A percentile compares a stretch with the other conserved stretches of the same genome.
These are phyloP conservation scores for Trichoderma sp. DNA, from an alignment of 2,329 filamentous ascomycete genomes.

Conservation along the genomic window DNA sequence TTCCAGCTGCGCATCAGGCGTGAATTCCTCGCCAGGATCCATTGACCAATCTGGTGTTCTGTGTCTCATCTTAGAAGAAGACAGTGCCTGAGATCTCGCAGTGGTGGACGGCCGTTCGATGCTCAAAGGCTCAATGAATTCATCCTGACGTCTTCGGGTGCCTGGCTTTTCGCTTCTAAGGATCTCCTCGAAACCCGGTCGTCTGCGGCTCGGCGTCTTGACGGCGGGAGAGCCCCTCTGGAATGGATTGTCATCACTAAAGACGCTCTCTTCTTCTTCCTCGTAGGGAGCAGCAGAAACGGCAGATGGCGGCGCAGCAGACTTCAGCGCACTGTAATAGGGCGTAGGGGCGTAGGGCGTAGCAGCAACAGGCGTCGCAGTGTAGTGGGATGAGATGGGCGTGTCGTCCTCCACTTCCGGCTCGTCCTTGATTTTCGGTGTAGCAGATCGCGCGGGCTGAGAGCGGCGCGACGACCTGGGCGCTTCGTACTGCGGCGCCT, in stretches of 20 bases:
- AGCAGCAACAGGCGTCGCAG: not conserved
- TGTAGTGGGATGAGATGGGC: constrained; percentile 11
- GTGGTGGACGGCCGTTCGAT: constrained; percentile 46
- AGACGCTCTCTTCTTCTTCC: constrained; percentile 63
- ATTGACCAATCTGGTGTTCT: constrained; percentile 47
- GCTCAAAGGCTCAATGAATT: constrained; percentile 33
- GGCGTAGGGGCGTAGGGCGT: constrained; percentile 1
- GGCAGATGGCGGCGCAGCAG: not conserved
- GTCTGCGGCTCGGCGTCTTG: constrained; percentile 55
- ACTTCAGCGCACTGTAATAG: constrained; percentile 3
- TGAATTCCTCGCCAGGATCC: constrained; percentile 88
- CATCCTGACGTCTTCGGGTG: constrained; percentile 52
- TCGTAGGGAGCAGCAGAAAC: constrained; percentile 33
- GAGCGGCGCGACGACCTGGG: constrained; percentile 53
- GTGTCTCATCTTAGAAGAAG: constrained; percentile 45
- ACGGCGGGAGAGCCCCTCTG: constrained; percentile 72
- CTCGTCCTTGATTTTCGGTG: constrained; percentile 60
- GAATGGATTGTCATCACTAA: constrained; percentile 90
- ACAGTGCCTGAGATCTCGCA: constrained; percentile 63
- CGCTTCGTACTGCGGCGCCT: constrained; percentile 42
- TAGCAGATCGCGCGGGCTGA: constrained; percentile 56
- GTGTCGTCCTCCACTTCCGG: constrained; percentile 43
- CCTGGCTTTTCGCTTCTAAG: constrained; percentile 47
- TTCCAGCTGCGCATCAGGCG: constrained; percentile 84
- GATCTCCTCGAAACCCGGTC: constrained; percentile 51